Evolutionary conservation across 371 early-diverging fungal genomes (phyloP).

Genomic region (Coemansia sp.): DNA sequence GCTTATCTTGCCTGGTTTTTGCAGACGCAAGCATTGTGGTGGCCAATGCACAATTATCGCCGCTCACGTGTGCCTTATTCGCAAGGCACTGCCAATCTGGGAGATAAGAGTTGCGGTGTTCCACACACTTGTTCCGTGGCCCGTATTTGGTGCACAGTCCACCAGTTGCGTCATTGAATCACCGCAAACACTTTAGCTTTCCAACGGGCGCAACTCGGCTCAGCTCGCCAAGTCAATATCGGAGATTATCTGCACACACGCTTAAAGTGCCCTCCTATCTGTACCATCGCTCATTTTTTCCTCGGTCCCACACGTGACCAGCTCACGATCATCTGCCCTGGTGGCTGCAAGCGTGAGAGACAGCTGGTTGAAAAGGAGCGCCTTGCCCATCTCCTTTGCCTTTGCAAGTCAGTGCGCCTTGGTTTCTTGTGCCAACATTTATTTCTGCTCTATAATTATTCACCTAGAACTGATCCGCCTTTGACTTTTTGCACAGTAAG

Average conservation of each 20-base stretch:
- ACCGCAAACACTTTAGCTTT: too few species aligned
- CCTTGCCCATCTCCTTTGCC: neutral
- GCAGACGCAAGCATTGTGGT: neutral
- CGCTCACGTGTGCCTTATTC: neutral
- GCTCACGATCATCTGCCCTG: neutral
- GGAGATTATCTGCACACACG: neutral
- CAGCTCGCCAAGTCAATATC: neutral
- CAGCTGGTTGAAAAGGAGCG: neutral
- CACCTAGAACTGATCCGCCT: neutral
- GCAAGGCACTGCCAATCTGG: neutral
- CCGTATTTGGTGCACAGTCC: neutral
- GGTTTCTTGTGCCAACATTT: neutral
- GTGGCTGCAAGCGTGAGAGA: neutral
- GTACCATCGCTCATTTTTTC: neutral
- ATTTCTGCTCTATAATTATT: too few species aligned
- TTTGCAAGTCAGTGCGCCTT: neutral
- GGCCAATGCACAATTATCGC: neutral
- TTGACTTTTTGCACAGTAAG: neutral
- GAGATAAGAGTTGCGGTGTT: neutral
- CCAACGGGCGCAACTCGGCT: neutral
- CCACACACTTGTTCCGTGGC: neutral
- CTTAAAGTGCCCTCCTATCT: neutral
- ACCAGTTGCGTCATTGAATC: neutral
- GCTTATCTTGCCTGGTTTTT: constrained; percentile 1
- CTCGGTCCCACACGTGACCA: neutral